A percentile compares a stretch with the other conserved stretches of the same genome.
These are phyloP conservation scores for Dioszegia hungarica DNA, from an alignment of 768 basidiomycete genomes.

Conservation along the genomic window DNA sequence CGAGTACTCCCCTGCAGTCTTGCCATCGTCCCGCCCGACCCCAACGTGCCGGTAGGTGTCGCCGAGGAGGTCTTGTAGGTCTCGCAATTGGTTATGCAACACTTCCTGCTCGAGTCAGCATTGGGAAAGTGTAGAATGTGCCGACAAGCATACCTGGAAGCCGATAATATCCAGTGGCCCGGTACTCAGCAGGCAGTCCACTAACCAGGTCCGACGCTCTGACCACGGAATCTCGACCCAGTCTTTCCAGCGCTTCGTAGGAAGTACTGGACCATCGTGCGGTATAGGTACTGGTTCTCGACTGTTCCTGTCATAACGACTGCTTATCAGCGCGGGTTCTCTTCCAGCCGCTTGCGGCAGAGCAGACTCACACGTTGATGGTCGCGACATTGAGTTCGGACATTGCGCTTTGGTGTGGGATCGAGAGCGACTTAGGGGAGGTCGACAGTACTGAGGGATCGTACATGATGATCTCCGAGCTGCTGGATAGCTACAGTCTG, in stretches of 20 bases:
- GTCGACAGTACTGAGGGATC: no score
- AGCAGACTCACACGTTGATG: constrained; percentile 12
- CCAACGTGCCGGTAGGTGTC: constrained; percentile 59
- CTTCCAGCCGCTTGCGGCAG: background rate
- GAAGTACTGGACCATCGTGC: constrained; percentile 13
- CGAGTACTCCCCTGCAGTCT: constrained; percentile 58
- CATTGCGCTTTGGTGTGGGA: no score
- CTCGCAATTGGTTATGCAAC: constrained; percentile 57
- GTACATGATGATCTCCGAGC: no score
- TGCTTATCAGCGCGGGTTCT: background rate
- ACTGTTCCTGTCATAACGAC: constrained; percentile 22
- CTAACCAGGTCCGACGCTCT: constrained; percentile 30
- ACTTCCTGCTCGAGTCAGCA: constrained; percentile 47
- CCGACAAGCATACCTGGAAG: constrained; percentile 30
- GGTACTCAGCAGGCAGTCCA: constrained; percentile 30
- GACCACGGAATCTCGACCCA: constrained; percentile 33
- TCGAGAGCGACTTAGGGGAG: no score
- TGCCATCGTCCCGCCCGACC: constrained; percentile 62
- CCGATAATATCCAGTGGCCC: constrained; percentile 36
- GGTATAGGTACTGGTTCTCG: constrained; percentile 30
- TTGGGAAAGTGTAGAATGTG: background rate
- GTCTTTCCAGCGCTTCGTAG: background rate
- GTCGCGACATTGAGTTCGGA: constrained; percentile 10
- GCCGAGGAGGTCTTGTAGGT: constrained; percentile 58
- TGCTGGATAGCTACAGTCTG: no score